phyloP scores from a whole-genome alignment of 2,329 filamentous ascomycete species.

The Aureobasidium sp. region DNA sequence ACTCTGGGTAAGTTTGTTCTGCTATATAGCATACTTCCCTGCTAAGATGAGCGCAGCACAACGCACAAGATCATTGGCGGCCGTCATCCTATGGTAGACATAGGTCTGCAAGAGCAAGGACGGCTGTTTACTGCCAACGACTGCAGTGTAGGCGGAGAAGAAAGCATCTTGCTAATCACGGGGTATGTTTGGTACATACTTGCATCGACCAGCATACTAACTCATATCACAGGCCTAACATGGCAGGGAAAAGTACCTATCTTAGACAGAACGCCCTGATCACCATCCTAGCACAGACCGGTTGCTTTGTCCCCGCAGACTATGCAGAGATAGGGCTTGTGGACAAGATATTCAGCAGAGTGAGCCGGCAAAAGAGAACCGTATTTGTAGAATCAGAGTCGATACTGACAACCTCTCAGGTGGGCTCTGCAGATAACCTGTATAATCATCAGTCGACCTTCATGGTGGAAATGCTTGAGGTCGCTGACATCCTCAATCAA shows the following conservation, averaged over 20 bases:
- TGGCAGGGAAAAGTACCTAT: constrained; percentile 96
- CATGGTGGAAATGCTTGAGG: constrained; percentile 99
- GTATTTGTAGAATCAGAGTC: not conserved
- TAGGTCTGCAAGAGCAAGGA: constrained; percentile 70
- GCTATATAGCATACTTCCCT: not conserved
- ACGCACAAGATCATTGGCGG: constrained; percentile 75
- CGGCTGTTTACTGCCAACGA: constrained; percentile 80
- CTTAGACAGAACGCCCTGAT: constrained; percentile 93
- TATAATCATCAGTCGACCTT: constrained; percentile 94
- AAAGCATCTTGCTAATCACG: constrained; percentile 61
- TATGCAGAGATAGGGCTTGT: constrained; percentile 83
- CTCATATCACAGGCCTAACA: constrained; percentile 59
- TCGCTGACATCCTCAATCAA: constrained; percentile 77
- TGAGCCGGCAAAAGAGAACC: constrained; percentile 1
- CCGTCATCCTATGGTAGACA: constrained; percentile 86
- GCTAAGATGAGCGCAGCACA: constrained; percentile 26
- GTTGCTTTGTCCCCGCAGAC: constrained; percentile 84
- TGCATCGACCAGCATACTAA: not conserved
- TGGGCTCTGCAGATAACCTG: constrained; percentile 87
- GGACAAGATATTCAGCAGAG: constrained; percentile 89
- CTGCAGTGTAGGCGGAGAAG: constrained; percentile 73
- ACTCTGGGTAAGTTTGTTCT: constrained; percentile 33
- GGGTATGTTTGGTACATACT: constrained; percentile 34
- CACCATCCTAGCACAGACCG: constrained; percentile 85
- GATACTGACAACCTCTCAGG: not conserved